Evolutionary conservation across 495 filamentous ascomycete species (phyloP).

Genomic region (Xylaria bambusicola): DNA sequence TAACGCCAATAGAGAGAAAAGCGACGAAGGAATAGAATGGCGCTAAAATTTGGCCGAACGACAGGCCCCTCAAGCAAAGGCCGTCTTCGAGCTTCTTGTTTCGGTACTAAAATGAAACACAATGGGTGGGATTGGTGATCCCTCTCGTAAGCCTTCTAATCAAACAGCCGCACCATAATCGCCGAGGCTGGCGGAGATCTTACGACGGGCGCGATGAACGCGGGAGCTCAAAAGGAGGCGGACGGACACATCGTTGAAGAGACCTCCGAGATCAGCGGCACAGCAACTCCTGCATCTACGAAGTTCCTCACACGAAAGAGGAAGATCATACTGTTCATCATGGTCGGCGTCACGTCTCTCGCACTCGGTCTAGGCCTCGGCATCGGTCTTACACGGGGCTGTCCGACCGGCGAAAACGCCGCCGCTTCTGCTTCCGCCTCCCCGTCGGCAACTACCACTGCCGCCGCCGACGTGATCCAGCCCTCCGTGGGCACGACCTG

Average conservation of each 20-base stretch:
- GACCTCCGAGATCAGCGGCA: neutral
- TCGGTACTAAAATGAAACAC: too few species aligned
- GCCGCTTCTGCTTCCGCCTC: constrained; percentile 24
- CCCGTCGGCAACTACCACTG: constrained; percentile 19
- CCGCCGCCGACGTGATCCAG: constrained; percentile 43
- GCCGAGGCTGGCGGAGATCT: too few species aligned
- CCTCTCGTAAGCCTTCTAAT: too few species aligned
- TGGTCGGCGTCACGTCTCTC: constrained; percentile 42
- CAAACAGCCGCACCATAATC: too few species aligned
- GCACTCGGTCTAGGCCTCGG: constrained; percentile 51
- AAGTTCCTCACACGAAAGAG: constrained; percentile 2
- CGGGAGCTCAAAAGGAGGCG: constrained; percentile 10
- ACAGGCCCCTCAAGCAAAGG: too few species aligned
- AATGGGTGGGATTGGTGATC: too few species aligned
- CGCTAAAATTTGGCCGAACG: too few species aligned
- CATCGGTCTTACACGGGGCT: constrained; percentile 24
- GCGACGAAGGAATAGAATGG: too few species aligned
- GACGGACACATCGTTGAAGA: neutral
- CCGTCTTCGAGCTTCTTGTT: too few species aligned
- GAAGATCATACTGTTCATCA: constrained; percentile 9
- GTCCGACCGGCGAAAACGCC: neutral
- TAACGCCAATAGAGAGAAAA: too few species aligned
- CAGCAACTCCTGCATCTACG: neutral
- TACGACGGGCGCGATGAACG: too few species aligned
- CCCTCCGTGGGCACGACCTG: constrained; percentile 53